Evolutionary conservation across 129 eudicot species (phyloP).

Genomic region (Pittosporum tobira): DNA sequence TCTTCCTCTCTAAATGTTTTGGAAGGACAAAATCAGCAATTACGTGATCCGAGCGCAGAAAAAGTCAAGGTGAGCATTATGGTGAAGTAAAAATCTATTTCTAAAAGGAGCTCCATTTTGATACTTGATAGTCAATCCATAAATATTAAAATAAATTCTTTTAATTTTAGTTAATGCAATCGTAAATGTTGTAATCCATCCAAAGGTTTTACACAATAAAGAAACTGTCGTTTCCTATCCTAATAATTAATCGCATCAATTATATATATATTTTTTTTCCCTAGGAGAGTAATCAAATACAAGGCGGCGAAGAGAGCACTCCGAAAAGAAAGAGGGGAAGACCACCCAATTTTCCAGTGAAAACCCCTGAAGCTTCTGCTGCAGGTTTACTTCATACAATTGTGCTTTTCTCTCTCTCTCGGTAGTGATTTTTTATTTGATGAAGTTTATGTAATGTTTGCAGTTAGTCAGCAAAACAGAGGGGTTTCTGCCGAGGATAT

Average conservation of each 20-base stretch:
- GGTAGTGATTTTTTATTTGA: neutral
- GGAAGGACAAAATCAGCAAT: constrained; percentile 17
- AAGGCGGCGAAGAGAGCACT: constrained; percentile 22
- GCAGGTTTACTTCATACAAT: constrained; percentile 25
- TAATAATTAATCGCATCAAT: too few relatives aligned
- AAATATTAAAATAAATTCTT: too few relatives aligned
- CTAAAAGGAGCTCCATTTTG: too few relatives aligned
- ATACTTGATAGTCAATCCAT: too few relatives aligned
- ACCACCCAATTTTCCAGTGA: constrained; percentile 26
- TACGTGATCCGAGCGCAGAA: constrained; percentile 7
- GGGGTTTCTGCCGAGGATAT: constrained; percentile 10
- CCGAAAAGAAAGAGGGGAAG: constrained; percentile 60
- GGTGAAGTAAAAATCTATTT: too few relatives aligned
- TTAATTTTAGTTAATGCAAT: too few relatives aligned
- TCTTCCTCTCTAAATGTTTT: constrained; percentile 11
- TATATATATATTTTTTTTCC: too few relatives aligned
- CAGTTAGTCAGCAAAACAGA: constrained; percentile 23
- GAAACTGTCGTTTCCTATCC: too few relatives aligned
- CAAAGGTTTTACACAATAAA: too few relatives aligned
- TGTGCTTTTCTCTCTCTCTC: neutral
- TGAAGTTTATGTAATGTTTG: constrained; percentile 1
- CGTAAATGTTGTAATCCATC: too few relatives aligned
- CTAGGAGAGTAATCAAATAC: constrained; percentile 32
- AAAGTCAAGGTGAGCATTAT: neutral
- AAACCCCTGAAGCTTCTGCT: constrained; percentile 13